Base-by-base conservation (phyloP, 441 rosid genomes). In the Eugenia klotzschiana region DNA sequence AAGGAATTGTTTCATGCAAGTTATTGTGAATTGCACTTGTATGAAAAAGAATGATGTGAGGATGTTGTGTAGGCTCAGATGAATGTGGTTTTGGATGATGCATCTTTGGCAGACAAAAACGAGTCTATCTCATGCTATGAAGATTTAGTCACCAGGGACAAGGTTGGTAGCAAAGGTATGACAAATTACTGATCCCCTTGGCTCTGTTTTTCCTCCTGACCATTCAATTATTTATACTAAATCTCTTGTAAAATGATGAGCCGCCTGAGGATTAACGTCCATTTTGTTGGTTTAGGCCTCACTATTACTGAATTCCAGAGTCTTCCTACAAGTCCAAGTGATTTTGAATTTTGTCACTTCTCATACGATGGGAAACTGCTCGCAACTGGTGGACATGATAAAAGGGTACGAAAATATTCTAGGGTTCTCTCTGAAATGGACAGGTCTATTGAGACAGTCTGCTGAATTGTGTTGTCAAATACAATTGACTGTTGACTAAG, bases 361-460 rank as follows among this genome's bases (percentile, higher is more conserved):
- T 95, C 99, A 46, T 94, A 95, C 0, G 95, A 95, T 91, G 99
- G 99, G 51, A 94, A 95, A 88, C 84, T 93, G 83, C 95, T 97
- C 82, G 98, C 97, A 57, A 92, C 94, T 86, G 98, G 98, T 12
- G 98, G 98, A 82, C 95, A 91, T 84, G 98, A 95, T 90, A 95
- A 92, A 86, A 95, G 91, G 98, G 99, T 93, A 84, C 82, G 89
- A 85, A 41, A 51, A 22, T 57, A n/a, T 33, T 16, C 16, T 4
- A 15, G 22, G 56, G 41, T 60, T 79, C 26, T 43, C 50, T 51
- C 40, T 33, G 53, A 49, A 49, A 26, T 51, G 29, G 55, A 79
- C 25, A 29, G 5, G 4, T 20, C 25, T 64, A 20, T 16, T 20
- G 8, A 33, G 77, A 33, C 14, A 33, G 43, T 33, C 9, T 5